Conservation (phyloP, 2,329 filamentous ascomycete genomes). For the Paracoccidioides brasiliensis region DNA sequence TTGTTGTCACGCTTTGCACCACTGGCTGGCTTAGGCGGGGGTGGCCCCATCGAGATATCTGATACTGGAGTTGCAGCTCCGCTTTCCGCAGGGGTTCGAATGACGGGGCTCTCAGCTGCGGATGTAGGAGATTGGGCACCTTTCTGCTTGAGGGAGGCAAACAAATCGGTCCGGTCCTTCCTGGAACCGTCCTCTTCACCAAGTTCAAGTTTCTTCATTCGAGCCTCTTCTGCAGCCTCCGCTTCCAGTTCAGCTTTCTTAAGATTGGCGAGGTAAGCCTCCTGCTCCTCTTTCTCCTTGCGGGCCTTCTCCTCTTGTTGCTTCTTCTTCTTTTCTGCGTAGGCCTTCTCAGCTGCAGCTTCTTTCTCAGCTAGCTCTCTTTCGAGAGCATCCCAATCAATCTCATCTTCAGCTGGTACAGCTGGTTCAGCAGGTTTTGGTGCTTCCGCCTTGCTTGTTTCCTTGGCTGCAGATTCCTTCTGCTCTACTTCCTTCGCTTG, state of each 20-base stretch:
- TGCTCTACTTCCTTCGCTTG: conserved; percentile 16
- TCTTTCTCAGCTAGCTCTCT: conserved; percentile 35
- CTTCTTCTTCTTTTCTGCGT: conserved; percentile 63
- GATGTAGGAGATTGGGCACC: conserved; percentile 20
- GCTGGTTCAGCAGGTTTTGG: conserved; percentile 16
- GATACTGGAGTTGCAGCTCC: conserved; percentile 33
- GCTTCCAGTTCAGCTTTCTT: conserved; percentile 37
- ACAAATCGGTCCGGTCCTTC: conserved; percentile 26
- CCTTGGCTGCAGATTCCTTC: conserved; percentile 31
- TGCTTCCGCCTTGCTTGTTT: conserved; percentile 29
- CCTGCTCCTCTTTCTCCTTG: conserved; percentile 34
- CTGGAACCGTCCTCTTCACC: conserved; percentile 22
- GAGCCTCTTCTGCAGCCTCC: conserved; percentile 34
- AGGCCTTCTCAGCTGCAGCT: conserved; percentile 33
- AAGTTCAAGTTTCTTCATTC: conserved; percentile 28
- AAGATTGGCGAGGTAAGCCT: conserved; percentile 35
- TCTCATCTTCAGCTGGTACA: conserved; percentile 27
- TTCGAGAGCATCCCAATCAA: conserved; percentile 36
- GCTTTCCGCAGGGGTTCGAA: conserved; percentile 29
- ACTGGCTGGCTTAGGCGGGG: conserved; percentile 39
- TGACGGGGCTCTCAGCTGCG: conserved; percentile 20
- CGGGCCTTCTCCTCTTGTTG: conserved; percentile 46
- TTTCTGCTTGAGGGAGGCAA: conserved; percentile 33
- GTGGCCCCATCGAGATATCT: conserved; percentile 35
- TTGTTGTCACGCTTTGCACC: conserved; percentile 54